phyloP scores from a whole-genome alignment of 345 rosid species.

The Eutrema japonicum region DNA sequence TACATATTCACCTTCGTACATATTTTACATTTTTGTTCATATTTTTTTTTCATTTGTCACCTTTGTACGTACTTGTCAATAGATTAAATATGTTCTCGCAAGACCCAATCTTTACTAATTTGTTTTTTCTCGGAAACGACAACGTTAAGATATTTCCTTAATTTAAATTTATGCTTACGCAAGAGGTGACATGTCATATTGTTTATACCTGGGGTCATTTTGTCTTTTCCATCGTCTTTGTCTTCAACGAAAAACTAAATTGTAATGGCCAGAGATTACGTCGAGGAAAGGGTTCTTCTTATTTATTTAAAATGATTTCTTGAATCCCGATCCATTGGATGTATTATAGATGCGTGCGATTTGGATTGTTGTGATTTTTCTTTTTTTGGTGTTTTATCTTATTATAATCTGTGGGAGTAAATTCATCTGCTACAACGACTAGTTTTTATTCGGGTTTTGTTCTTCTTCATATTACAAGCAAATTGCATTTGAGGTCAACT shows the following conservation, averaged over 20 bases:
- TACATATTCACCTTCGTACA: too few relatives aligned
- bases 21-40: too few relatives aligned
- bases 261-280: slow-evolving; percentile 38
- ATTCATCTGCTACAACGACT: background rate
- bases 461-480: background rate
- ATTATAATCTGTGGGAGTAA: slow-evolving; percentile 12
- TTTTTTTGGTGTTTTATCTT: background rate
- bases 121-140: slow-evolving; percentile 21
- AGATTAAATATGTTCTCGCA: slow-evolving; percentile 6
- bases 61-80: background rate
- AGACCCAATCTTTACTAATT: slow-evolving; percentile 12
- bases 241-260: slow-evolving; percentile 37
- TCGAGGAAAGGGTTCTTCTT: slow-evolving; percentile 37
- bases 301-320: slow-evolving; percentile 25
- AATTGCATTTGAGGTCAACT: slow-evolving; percentile 10
- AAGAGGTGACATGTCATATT: slow-evolving; percentile 33
- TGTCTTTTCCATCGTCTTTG: slow-evolving; percentile 34
- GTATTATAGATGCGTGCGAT: slow-evolving; percentile 26
- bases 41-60: background rate
- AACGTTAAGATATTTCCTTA: slow-evolving; percentile 26
- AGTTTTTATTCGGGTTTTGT: background rate
- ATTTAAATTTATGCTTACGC: slow-evolving; percentile 29
- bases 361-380: slow-evolving; percentile 29
- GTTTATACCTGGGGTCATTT: slow-evolving; percentile 36
- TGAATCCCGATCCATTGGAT: slow-evolving; percentile 40